Percentiles rank a stretch among this genome's conserved stretches.
Evolutionary conservation across 2,329 filamentous ascomycete genomes (phyloP).

Genomic region (Phyllachora maydis): DNA sequence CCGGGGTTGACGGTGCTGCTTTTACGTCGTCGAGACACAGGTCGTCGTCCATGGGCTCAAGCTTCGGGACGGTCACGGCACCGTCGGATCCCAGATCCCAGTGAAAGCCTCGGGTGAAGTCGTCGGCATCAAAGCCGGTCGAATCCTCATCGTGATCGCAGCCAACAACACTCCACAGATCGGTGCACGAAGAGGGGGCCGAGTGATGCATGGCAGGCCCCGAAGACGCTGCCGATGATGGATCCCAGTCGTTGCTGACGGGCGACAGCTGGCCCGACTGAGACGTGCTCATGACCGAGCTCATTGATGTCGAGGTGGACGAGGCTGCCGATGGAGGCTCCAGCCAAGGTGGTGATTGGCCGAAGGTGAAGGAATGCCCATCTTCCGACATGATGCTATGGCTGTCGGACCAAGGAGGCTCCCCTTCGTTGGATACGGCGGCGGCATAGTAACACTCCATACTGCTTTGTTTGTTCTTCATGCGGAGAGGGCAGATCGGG

Average conservation of each 20-base stretch:
- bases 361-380: conserved; percentile 12
- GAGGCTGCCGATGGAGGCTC: conserved; percentile 8
- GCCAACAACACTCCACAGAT: conserved; percentile 21
- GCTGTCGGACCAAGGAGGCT: conserved; percentile 22
- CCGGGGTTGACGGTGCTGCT: conserved; percentile 17
- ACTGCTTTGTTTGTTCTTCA: too few relatives aligned
- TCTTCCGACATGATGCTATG: conserved; percentile 23
- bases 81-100: conserved; percentile 27
- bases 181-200: conserved; percentile 23
- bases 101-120: conserved; percentile 18
- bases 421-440: conserved; percentile 18
- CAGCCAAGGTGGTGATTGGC: conserved; percentile 16
- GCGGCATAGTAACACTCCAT: too few relatives aligned
- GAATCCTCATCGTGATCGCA: conserved; percentile 11
- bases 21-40: conserved; percentile 31
- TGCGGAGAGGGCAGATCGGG: too few relatives aligned
- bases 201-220: conserved; percentile 22
- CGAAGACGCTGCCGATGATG: conserved; percentile 17
- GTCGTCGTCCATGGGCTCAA: conserved; percentile 35
- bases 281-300: conserved; percentile 8
- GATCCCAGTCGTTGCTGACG: conserved; percentile 27
- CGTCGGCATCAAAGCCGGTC: conserved; percentile 13
- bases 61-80: conserved; percentile 26
- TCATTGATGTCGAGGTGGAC: conserved; percentile 13
- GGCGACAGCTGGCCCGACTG: conserved; percentile 29